Conservation (phyloP, 1,284 basidiomycete species). For the Marasmius fiardii region DNA sequence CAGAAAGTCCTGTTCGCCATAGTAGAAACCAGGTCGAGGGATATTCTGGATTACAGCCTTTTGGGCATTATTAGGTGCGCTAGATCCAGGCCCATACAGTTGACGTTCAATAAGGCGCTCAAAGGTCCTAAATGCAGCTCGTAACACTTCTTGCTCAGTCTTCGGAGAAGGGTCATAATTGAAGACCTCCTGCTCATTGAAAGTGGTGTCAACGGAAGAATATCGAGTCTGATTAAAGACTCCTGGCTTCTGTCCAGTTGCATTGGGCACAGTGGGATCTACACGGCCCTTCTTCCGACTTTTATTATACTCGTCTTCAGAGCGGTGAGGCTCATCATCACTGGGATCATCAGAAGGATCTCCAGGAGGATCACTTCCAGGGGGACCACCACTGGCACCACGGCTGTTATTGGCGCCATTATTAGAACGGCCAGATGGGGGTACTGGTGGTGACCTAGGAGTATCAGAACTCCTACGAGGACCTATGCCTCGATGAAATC, state of each 20-base stretch:
- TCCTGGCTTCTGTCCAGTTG: background rate
- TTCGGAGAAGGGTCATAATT: background rate
- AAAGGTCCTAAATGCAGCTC: background rate
- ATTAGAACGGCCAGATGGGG: too few species aligned
- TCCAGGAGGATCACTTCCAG: background rate
- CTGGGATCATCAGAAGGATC: background rate
- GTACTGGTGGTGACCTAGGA: too few species aligned
- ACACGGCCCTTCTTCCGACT: background rate
- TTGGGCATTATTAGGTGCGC: background rate
- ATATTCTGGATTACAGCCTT: background rate
- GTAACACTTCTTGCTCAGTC: background rate
- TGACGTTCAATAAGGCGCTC: background rate
- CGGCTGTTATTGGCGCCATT: background rate
- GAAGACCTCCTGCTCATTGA: background rate
- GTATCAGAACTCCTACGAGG: too few species aligned
- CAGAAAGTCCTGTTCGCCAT: background rate
- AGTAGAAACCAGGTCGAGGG: too few species aligned
- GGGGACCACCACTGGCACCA: background rate
- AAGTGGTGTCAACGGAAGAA: background rate
- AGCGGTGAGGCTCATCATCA: background rate
- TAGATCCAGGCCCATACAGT: background rate
- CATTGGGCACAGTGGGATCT: background rate
- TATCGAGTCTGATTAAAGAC: background rate
- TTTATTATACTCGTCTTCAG: background rate
- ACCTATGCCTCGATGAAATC: too few species aligned